Evolutionary conservation across 805 yeast species (phyloP), one percentile per base, ranked within the genome.

Genomic region (Metschnikowia similis): DNA sequence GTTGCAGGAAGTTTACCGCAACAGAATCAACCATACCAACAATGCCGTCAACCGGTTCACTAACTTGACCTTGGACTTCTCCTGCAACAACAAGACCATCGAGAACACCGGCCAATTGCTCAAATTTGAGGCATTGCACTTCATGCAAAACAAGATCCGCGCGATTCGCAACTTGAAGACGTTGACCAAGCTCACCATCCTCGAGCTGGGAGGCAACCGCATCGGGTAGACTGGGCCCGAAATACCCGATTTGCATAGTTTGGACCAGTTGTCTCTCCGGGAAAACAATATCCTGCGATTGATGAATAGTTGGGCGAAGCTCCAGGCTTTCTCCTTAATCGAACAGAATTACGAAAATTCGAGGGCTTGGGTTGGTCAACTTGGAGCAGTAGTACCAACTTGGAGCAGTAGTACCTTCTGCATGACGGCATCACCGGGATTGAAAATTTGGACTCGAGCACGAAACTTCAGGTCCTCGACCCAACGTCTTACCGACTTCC

Each of bases 121-220:
- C 1, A 72, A 84, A 6, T 67, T 94, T 57, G 82, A 81, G 56
- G 82, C 85, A 53, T 63, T 94, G 39, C 94, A 82, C 63, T 83
- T 94, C 67, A 96, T 95, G 36, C 97, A 92, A 63, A 94, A 94
- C 67, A 86, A 82, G 60, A 89, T 94, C 48, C 66, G 77, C 13
- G 84, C 80, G 51, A 89, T 94, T 56, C 83, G 82, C 56, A 83
- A 84, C 57, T 56, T 92, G 44, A 81, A 80, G 11, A 73, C 75
- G 1, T 72, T 89, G 50, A 66, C 64, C 1, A 73, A 80, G 16
- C 67, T 94, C 55, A 79, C 69, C 47, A 87, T 85, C 56, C 70
- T 94, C 48, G 99, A 94, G 67, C 74, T 94, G 37, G 99, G 98
- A 10, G 99, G 97, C 26, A 94, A 94, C 67, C 76, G 82, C 50